Conservation (phyloP, 2,329 filamentous ascomycete species). For the Aquanectria penicillioides region DNA sequence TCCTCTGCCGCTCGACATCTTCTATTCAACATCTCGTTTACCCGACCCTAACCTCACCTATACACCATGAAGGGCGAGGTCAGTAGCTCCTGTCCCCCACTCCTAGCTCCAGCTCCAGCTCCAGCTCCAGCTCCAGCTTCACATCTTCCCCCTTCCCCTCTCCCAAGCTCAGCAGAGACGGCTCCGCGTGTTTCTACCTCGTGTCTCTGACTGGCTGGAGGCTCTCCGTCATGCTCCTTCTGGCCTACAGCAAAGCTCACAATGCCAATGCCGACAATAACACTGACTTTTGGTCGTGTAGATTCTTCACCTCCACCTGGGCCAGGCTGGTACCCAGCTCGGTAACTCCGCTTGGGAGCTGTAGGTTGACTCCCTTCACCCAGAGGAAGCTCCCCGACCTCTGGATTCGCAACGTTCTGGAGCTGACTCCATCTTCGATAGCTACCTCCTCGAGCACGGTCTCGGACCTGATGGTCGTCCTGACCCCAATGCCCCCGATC, state of each 20-base stretch:
- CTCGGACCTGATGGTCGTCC: conserved; percentile 72
- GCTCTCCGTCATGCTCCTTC: conserved; percentile 8
- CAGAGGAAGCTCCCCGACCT: background rate
- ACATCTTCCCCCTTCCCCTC: conserved; percentile 7
- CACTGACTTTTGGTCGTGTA: conserved; percentile 43
- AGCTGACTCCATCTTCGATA: conserved; percentile 48
- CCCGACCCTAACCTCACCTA: conserved; percentile 35
- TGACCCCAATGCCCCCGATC: conserved; percentile 68
- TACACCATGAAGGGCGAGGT: conserved; percentile 68
- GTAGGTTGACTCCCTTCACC: conserved; percentile 59
- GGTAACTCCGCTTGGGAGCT: conserved; percentile 82
- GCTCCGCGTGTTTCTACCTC: conserved; percentile 33
- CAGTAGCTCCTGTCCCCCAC: conserved; percentile 42
- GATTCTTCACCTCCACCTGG: conserved; percentile 72
- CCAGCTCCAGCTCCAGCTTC: conserved; percentile 1
- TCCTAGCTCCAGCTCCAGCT: too few species aligned
- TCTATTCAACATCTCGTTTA: conserved; percentile 33
- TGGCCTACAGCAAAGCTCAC: conserved; percentile 22
- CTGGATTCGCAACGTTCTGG: background rate
- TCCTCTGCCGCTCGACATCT: conserved; percentile 36
- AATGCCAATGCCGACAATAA: conserved; percentile 25
- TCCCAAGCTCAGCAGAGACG: conserved; percentile 18
- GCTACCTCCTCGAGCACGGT: conserved; percentile 79
- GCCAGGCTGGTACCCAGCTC: conserved; percentile 78
- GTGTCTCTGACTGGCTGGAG: conserved; percentile 19